phyloP scores from a whole-genome alignment of 2,329 filamentous ascomycete species.

The Meredithiella fracta region DNA sequence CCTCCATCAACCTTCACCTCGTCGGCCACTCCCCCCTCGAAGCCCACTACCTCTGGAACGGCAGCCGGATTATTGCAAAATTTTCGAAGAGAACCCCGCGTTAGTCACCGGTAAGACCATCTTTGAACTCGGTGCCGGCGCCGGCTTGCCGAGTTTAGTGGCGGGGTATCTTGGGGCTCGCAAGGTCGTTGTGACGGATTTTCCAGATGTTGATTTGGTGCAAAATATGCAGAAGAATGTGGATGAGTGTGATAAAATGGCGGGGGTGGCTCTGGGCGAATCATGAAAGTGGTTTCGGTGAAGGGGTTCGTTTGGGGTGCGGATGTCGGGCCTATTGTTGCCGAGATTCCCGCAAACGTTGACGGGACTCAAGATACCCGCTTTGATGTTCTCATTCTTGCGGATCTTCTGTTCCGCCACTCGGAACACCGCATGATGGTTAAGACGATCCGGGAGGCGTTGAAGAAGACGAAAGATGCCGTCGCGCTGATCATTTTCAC shows the following conservation, averaged over 20 bases:
- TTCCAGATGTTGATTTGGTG: slow-evolving; percentile 71
- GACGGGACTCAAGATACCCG: slow-evolving; percentile 19
- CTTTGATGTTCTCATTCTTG: slow-evolving; percentile 73
- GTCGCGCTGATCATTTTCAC: slow-evolving; percentile 83
- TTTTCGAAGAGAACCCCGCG: slow-evolving; percentile 57
- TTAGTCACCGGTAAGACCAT: slow-evolving; percentile 54
- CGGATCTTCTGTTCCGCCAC: slow-evolving; percentile 83
- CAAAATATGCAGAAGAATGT: slow-evolving; percentile 67
- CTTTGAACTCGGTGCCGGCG: slow-evolving; percentile 77
- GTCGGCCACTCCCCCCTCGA: slow-evolving; percentile 80
- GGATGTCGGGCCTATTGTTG: slow-evolving; percentile 40
- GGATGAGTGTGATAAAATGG: slow-evolving; percentile 30
- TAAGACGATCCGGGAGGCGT: slow-evolving; percentile 49
- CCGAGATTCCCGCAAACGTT: slow-evolving; percentile 31
- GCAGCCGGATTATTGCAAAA: slow-evolving; percentile 57
- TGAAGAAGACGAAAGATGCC: slow-evolving; percentile 39
- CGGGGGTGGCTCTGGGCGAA: slow-evolving; percentile 20
- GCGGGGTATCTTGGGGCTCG: slow-evolving; percentile 55
- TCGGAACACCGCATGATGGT: slow-evolving; percentile 69
- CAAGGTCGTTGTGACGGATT: slow-evolving; percentile 69
- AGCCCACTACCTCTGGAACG: slow-evolving; percentile 87
- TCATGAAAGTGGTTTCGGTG: slow-evolving; percentile 31
- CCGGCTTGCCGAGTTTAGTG: slow-evolving; percentile 67
- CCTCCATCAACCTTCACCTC: slow-evolving; percentile 53
- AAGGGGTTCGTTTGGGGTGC: slow-evolving; percentile 76